Base-by-base conservation (phyloP, 768 basidiomycete species). In the Amanita rimosa region DNA sequence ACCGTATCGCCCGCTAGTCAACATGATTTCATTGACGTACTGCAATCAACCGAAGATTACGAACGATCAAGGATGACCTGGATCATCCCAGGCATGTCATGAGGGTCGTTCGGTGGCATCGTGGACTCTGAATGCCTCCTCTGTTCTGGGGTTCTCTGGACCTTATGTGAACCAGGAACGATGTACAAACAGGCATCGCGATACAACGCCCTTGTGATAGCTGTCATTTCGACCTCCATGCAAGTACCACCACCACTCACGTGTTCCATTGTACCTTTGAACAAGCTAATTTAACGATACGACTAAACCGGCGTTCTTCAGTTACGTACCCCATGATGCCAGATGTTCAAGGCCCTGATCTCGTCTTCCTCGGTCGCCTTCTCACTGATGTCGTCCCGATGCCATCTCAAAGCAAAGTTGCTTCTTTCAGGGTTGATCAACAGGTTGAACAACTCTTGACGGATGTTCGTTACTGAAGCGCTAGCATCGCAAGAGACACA, bases 241-340 rank as follows among this genome's bases (percentile, higher is more conserved):
- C 31, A 33, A 39, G 19, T 3, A 35, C 17, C 8, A 29, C 17
- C 8, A 29, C n/a, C 6, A 24, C 78, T 47, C 67, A 85, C 84
- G 83, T 79, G 57, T 88, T 89, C 85, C 85, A 89, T 64, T 90
- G 85, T 0, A 86, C 72, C 83, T 87, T 44, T 3, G 6, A 10
- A 39, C 26, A 29, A 33, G 34, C 3, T 11, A 27, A 48, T 22
- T 14, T 44, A 41, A 14, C 48, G 27, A 3, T n/a, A 17, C 11
- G 9, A 27, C 21, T 14, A 7, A 27, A 27, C 26, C 6, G 9
- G 27, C 9, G 9, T 7, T 27, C 16, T 11, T 39, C 26, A 14
- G 29, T 14, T n/a, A 64, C 74, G 16, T 67, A 85, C 85, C 1
- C 85, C 85, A 56, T 78, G 71, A 44, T 81, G 76, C 74, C 79